Percentiles rank a stretch among this genome's conserved stretches.
Evolutionary conservation across 2,329 filamentous ascomycete genomes (phyloP).

Genomic region (Botrytis porri): DNA sequence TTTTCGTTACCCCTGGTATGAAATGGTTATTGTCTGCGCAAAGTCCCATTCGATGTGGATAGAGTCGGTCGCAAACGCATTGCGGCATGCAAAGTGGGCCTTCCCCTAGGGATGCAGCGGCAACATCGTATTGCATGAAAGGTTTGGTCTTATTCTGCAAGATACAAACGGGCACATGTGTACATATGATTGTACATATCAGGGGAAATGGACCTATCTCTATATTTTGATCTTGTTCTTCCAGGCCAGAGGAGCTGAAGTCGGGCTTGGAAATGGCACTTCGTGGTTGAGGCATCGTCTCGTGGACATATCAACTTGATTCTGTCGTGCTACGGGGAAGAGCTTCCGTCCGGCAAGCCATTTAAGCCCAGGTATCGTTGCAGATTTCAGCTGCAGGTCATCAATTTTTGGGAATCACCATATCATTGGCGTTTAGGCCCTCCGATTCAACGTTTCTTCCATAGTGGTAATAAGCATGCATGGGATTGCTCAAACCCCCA

Average conservation of each 20-base stretch:
- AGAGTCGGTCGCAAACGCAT: constrained; percentile 8
- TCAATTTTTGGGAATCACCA: constrained; percentile 18
- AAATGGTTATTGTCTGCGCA: background rate
- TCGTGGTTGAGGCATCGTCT: constrained; percentile 14
- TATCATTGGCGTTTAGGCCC: constrained; percentile 19
- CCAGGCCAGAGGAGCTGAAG: constrained; percentile 11
- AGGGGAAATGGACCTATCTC: background rate
- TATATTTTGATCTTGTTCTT: background rate
- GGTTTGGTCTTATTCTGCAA: constrained; percentile 1
- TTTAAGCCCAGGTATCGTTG: constrained; percentile 12
- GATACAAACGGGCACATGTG: constrained; percentile 13
- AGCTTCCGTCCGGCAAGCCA: constrained; percentile 16
- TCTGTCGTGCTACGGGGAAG: constrained; percentile 22
- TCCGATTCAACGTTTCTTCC: constrained; percentile 13
- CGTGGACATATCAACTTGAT: constrained; percentile 16
- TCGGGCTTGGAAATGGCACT: background rate
- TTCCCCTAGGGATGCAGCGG: constrained; percentile 15
- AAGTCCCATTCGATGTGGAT: constrained; percentile 8
- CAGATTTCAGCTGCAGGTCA: constrained; percentile 21
- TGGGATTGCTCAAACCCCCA: constrained; percentile 6
- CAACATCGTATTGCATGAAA: constrained; percentile 16
- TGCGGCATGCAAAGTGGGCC: constrained; percentile 6
- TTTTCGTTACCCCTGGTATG: constrained; percentile 12
- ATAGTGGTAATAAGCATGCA: constrained; percentile 18
- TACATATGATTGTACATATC: constrained; percentile 9